Evolutionary conservation across 2,329 filamentous ascomycete species (phyloP).

Genomic region (Exophiala sp.): DNA sequence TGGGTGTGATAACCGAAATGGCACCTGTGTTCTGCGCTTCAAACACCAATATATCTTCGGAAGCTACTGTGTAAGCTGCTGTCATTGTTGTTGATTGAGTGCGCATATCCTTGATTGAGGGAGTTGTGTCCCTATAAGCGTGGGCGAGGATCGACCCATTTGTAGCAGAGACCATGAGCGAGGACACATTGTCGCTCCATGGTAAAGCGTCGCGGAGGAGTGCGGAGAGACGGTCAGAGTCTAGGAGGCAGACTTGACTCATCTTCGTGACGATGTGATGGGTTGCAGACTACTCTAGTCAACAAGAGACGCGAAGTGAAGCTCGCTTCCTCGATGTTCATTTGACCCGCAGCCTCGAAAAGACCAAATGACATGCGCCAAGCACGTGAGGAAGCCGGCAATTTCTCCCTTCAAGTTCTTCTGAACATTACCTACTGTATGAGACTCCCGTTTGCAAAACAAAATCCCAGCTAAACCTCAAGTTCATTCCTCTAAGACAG

Average conservation of each 20-base stretch:
- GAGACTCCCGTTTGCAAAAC: no score
- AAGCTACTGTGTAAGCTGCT: slow-evolving; percentile 28
- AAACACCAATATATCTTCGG: slow-evolving; percentile 27
- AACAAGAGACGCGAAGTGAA: background rate
- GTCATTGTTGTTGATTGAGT: slow-evolving; percentile 29
- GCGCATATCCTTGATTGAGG: slow-evolving; percentile 27
- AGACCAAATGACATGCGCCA: background rate
- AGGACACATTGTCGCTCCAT: slow-evolving; percentile 27
- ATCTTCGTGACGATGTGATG: slow-evolving; percentile 42
- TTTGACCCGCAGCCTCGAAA: background rate
- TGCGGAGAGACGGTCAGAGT: slow-evolving; percentile 25
- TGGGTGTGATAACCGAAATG: slow-evolving; percentile 26
- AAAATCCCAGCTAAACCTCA: no score
- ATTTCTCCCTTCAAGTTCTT: no score
- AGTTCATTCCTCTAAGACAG: no score
- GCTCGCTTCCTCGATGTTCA: background rate
- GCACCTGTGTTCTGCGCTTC: slow-evolving; percentile 28
- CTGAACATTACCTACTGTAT: no score
- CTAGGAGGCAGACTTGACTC: slow-evolving; percentile 26
- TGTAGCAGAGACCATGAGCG: slow-evolving; percentile 27
- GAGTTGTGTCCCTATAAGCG: slow-evolving; percentile 23
- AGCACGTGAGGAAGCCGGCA: background rate
- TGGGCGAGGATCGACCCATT: slow-evolving; percentile 30
- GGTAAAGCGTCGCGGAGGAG: slow-evolving; percentile 26
- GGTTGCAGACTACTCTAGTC: slow-evolving; percentile 36